Conservation (phyloP, 257 asterid species). For the Gardenia jasminoides region DNA sequence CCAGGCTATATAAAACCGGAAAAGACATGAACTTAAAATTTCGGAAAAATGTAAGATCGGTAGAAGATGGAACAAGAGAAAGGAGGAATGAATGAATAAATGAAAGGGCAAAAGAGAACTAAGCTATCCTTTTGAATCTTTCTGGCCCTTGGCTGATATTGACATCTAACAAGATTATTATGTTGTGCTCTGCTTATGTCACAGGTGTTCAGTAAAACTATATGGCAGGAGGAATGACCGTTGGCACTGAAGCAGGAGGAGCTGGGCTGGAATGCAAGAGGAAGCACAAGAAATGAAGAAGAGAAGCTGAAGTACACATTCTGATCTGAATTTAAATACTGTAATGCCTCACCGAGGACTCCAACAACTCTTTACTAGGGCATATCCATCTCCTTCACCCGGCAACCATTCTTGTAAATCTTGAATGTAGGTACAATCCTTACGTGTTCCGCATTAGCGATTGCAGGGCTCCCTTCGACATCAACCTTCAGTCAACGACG, state of each 20-base stretch:
- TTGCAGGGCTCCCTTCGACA: constrained; percentile 51
- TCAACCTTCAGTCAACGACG: constrained; percentile 55
- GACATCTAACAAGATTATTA: constrained; percentile 55
- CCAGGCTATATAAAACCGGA: constrained; percentile 22
- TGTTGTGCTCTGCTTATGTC: constrained; percentile 41
- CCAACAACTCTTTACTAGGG: constrained; percentile 80
- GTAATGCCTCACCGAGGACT: constrained; percentile 81
- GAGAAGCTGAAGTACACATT: constrained; percentile 17
- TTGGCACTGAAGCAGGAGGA: constrained; percentile 24
- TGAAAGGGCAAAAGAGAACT: constrained; percentile 38
- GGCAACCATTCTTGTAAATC: constrained; percentile 59
- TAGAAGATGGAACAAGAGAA: constrained; percentile 18
- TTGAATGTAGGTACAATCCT: constrained; percentile 73
- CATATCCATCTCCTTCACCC: constrained; percentile 80
- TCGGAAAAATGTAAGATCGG: constrained; percentile 16
- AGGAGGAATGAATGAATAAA: constrained; percentile 71
- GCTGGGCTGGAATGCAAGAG: constrained; percentile 15
- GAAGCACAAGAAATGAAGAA: constrained; percentile 16
- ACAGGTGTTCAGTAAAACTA: constrained; percentile 33
- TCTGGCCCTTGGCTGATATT: constrained; percentile 40
- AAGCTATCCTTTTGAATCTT: constrained; percentile 40
- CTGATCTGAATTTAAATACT: constrained; percentile 35
- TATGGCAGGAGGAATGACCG: constrained; percentile 19
- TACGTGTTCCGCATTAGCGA: constrained; percentile 68
- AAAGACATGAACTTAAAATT: constrained; percentile 20